Evolutionary conservation across 495 filamentous ascomycete species (phyloP).

Genomic region (Bombardia bombarda): DNA sequence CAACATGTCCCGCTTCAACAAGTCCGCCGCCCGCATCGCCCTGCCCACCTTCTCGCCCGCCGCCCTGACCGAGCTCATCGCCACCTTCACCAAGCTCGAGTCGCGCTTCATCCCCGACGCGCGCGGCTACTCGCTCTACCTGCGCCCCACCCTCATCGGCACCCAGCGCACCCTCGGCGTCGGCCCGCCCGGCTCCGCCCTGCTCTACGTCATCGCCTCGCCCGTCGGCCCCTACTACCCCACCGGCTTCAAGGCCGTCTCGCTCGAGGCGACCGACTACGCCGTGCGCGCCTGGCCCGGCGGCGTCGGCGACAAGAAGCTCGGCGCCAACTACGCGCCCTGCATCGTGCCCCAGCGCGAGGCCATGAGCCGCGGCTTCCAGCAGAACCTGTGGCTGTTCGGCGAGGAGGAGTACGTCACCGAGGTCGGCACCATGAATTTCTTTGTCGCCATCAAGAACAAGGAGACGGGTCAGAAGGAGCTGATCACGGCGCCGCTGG

Average conservation of each 20-base stretch:
- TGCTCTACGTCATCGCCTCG: slow-evolving; percentile 90
- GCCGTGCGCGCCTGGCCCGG: slow-evolving; percentile 97
- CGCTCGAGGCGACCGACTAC: slow-evolving; percentile 86
- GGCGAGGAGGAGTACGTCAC: slow-evolving; percentile 90
- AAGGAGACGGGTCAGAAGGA: slow-evolving; percentile 82
- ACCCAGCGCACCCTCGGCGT: slow-evolving; percentile 91
- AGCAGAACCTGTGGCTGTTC: slow-evolving; percentile 98
- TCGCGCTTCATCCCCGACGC: slow-evolving; percentile 77
- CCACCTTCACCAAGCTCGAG: slow-evolving; percentile 70
- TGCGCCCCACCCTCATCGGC: slow-evolving; percentile 94
- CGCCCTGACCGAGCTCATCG: slow-evolving; percentile 69
- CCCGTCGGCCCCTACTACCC: slow-evolving; percentile 98
- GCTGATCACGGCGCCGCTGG: slow-evolving; percentile 83
- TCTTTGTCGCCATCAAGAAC: slow-evolving; percentile 76
- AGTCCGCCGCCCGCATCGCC: slow-evolving; percentile 81
- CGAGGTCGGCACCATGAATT: slow-evolving; percentile 97
- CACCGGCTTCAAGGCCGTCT: slow-evolving; percentile 93
- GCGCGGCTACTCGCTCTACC: slow-evolving; percentile 86
- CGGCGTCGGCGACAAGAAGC: slow-evolving; percentile 93
- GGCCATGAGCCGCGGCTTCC: slow-evolving; percentile 82
- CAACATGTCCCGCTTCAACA: slow-evolving; percentile 93
- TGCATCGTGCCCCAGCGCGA: slow-evolving; percentile 90
- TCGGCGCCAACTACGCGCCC: slow-evolving; percentile 96
- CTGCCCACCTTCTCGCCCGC: slow-evolving; percentile 72
- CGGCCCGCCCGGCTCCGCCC: slow-evolving; percentile 78